phyloP scores from a whole-genome alignment of 345 rosid species.

The Syzygium jambos region DNA sequence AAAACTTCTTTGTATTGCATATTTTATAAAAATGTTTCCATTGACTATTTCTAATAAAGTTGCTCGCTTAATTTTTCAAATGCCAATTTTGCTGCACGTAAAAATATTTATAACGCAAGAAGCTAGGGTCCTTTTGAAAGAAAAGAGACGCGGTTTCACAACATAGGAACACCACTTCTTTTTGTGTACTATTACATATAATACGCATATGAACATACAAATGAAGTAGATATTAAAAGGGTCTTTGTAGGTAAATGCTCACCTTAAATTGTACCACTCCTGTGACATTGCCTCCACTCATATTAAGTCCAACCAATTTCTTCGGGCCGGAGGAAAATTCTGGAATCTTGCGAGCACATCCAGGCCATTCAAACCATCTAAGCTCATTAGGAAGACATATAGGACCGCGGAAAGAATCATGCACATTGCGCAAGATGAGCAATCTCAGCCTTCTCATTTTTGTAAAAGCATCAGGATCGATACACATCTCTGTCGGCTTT shows the following conservation, averaged over 20 bases:
- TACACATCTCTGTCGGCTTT: background rate
- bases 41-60: background rate
- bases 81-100: background rate
- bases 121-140: background rate
- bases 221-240: background rate
- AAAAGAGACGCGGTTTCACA: background rate
- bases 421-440: background rate
- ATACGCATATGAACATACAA: background rate
- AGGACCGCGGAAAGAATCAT: background rate
- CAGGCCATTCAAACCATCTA: background rate
- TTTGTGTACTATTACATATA: fast-evolving
- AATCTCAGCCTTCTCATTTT: background rate
- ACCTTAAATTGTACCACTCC: background rate
- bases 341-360: background rate
- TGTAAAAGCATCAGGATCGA: background rate
- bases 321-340: background rate
- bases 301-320: background rate
- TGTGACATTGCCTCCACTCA: background rate
- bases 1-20: background rate
- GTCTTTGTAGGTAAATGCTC: background rate
- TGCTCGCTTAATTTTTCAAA: background rate
- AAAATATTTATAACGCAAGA: background rate
- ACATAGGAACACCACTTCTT: background rate
- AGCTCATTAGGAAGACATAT: background rate
- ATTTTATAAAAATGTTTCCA: background rate